Percentiles rank a stretch among this genome's conserved stretches.
Evolutionary conservation across 2,329 filamentous ascomycete genomes (phyloP).

Genomic region (Ophiostoma piceae): DNA sequence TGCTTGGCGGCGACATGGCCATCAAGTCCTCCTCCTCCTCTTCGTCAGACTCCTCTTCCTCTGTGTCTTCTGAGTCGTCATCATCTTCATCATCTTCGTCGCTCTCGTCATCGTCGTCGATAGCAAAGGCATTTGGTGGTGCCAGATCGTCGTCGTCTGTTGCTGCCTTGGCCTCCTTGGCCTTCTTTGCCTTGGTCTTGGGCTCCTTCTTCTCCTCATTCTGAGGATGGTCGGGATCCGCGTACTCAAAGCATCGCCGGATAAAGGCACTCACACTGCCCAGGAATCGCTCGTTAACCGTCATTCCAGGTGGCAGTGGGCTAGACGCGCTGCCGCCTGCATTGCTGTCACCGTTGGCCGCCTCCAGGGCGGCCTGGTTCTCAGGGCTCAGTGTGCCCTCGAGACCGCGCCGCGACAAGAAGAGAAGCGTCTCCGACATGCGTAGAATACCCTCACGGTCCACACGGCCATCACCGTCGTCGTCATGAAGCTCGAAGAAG

Average conservation of each 20-base stretch:
- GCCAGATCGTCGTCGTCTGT: conserved; percentile 32
- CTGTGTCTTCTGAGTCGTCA: conserved; percentile 56
- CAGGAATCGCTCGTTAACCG: conserved; percentile 81
- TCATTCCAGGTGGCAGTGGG: conserved; percentile 40
- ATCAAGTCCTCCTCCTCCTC: conserved; percentile 47
- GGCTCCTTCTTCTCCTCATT: conserved; percentile 34
- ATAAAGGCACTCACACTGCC: conserved; percentile 95
- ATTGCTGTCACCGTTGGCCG: conserved; percentile 17
- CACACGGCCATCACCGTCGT: conserved; percentile 82
- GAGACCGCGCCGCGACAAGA: conserved; percentile 82
- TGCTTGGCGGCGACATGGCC: conserved; percentile 46
- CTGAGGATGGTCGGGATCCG: conserved; percentile 80
- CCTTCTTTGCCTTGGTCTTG: conserved; percentile 14
- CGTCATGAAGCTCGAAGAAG: conserved; percentile 96
- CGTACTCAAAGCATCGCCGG: conserved; percentile 93
- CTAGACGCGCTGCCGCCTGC: conserved; percentile 23
- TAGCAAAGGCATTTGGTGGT: conserved; percentile 57
- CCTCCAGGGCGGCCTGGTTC: conserved; percentile 47
- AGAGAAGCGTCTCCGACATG: conserved; percentile 90
- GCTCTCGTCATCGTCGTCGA: conserved; percentile 62
- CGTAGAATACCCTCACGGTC: conserved; percentile 91
- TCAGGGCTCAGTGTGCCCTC: conserved; percentile 67
- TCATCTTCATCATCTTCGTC: conserved; percentile 46
- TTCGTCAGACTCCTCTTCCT: conserved; percentile 41
- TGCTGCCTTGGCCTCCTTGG: conserved; percentile 7